These are phyloP conservation scores for Parvularia atlantis DNA, from an alignment of 78 protist species.

Conservation along the genomic window DNA sequence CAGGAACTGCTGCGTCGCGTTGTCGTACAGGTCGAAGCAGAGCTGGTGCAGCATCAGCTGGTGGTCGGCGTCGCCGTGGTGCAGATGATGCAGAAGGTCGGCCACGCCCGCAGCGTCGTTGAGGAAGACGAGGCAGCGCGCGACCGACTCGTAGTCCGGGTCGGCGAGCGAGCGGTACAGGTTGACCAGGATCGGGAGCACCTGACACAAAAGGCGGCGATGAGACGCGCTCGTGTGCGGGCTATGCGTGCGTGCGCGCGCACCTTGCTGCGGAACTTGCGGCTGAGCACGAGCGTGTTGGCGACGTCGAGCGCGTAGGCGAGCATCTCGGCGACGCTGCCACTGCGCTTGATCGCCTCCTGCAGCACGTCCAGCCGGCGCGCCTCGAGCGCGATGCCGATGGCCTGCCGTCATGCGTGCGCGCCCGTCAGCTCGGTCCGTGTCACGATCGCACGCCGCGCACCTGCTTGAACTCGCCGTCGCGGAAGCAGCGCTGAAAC, in stretches of 20 bases:
- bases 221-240: conserved; percentile 5
- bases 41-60: background rate
- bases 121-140: conserved; percentile 29
- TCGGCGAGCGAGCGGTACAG: conserved; percentile 1
- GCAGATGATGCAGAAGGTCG: conserved; percentile 1
- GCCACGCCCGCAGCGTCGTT: conserved; percentile 21
- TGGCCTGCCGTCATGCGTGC: conserved; percentile 13
- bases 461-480: conserved; percentile 3
- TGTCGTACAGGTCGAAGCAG: conserved; percentile 80
- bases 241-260: background rate
- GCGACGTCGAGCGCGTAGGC: conserved; percentile 34
- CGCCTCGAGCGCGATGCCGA: conserved; percentile 89
- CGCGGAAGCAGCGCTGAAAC: conserved; percentile 53
- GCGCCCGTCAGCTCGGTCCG: background rate
- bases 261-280: conserved; percentile 41
- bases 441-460: background rate
- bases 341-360: conserved; percentile 34
- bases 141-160: conserved; percentile 27
- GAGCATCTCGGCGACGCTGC: conserved; percentile 34
- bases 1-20: conserved; percentile 72
- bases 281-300: conserved; percentile 1
- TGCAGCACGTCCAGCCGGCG: conserved; percentile 83
- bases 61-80: background rate
- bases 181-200: conserved; percentile 15
- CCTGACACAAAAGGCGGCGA: conserved; percentile 22